Conservation (phyloP, 2,329 filamentous ascomycete genomes). For the Colletotrichum tropicale region DNA sequence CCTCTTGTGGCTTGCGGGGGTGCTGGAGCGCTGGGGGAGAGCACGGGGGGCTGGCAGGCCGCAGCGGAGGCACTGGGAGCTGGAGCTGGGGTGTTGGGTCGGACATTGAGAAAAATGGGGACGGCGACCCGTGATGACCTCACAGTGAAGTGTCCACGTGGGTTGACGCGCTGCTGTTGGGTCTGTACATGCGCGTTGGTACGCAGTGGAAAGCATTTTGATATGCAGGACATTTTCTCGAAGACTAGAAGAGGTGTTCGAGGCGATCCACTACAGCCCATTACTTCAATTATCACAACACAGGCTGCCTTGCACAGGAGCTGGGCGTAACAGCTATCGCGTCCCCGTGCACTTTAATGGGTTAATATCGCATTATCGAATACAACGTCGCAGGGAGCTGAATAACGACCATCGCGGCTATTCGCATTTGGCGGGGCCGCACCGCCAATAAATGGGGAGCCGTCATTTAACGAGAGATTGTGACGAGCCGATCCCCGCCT, state of each 20-base stretch:
- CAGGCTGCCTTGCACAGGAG: not conserved
- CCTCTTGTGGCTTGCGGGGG: slow-evolving; percentile 12
- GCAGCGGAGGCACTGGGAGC: not conserved
- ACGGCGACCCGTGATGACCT: slow-evolving; percentile 12
- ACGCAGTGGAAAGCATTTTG: not conserved
- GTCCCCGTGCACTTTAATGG: not conserved
- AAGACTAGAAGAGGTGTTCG: not conserved
- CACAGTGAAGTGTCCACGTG: slow-evolving; percentile 13
- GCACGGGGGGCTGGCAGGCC: not conserved
- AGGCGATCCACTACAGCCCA: not conserved
- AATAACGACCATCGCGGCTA: not conserved
- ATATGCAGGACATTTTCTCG: not conserved
- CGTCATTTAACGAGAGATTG: not conserved
- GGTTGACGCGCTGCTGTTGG: not conserved
- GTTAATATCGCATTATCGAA: not conserved
- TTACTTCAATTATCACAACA: not conserved
- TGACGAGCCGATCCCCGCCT: not conserved
- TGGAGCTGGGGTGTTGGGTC: slow-evolving; percentile 16
- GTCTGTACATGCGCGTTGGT: not conserved
- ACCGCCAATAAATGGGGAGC: not conserved
- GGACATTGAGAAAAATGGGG: slow-evolving; percentile 8
- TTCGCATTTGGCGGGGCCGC: not conserved
- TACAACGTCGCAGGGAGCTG: not conserved
- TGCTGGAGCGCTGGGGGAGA: not conserved
- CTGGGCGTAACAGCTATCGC: not conserved